Evolutionary conservation across 352 stramenopile species (phyloP).

Genomic region (Phytophthora sp.): DNA sequence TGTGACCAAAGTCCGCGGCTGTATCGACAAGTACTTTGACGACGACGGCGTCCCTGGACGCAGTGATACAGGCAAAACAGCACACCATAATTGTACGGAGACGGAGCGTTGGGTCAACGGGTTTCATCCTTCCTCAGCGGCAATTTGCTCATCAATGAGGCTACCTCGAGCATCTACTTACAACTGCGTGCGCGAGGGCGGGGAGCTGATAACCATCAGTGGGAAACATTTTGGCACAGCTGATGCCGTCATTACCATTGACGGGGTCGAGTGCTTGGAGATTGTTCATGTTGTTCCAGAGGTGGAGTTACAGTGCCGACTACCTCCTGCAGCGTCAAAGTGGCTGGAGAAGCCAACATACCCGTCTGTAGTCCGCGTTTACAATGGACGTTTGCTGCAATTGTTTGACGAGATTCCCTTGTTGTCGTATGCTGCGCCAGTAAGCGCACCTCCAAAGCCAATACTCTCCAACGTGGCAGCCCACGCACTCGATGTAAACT

Average conservation of each 20-base stretch:
- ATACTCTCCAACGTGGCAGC: constrained; percentile 81
- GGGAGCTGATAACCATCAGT: constrained; percentile 61
- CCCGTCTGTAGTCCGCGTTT: constrained; percentile 66
- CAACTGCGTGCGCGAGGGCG: constrained; percentile 68
- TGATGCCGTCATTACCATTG: constrained; percentile 75
- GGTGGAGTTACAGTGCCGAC: constrained; percentile 73
- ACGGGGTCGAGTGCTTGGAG: constrained; percentile 70
- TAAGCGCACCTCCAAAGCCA: constrained; percentile 41
- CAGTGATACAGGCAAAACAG: constrained; percentile 13
- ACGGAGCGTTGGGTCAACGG: constrained; percentile 49
- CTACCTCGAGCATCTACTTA: constrained; percentile 72
- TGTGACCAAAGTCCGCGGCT: constrained; percentile 77
- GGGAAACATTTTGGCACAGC: constrained; percentile 78
- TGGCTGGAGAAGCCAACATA: constrained; percentile 45
- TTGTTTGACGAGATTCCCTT: constrained; percentile 64
- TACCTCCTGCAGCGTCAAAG: constrained; percentile 51
- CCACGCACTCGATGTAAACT: constrained; percentile 83
- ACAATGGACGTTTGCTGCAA: constrained; percentile 61
- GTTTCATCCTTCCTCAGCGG: constrained; percentile 47
- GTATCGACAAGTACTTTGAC: constrained; percentile 78
- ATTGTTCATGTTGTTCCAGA: constrained; percentile 61
- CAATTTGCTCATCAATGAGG: constrained; percentile 49
- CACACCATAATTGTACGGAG: constrained; percentile 59
- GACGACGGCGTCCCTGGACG: constrained; percentile 12
- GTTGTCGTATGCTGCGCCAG: constrained; percentile 69